Evolutionary conservation across 1,284 basidiomycete genomes (phyloP).

Genomic region (Schizophyllum commune): DNA sequence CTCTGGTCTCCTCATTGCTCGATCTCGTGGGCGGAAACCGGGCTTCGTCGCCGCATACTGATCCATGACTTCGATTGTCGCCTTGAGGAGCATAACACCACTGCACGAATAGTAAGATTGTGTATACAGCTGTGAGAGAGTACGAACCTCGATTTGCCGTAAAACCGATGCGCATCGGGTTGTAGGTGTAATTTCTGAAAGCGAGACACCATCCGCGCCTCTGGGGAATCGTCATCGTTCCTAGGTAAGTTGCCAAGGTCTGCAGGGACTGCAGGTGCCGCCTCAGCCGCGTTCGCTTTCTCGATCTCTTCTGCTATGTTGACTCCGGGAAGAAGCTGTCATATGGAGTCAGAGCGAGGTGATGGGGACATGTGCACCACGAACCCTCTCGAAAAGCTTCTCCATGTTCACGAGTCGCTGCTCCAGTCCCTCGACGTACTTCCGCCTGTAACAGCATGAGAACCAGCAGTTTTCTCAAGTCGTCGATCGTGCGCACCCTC

Average conservation of each 20-base stretch:
- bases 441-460: background rate
- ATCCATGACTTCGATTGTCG: conserved; percentile 3
- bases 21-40: conserved; percentile 5
- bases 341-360: background rate
- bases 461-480: no score
- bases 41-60: conserved; percentile 9
- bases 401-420: conserved; percentile 9
- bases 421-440: conserved; percentile 10
- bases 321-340: background rate
- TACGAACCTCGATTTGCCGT: background rate
- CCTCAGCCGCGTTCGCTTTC: background rate
- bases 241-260: background rate
- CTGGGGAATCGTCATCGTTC: background rate
- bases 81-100: background rate
- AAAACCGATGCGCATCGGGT: background rate
- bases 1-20: conserved; percentile 6
- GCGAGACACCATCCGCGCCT: background rate
- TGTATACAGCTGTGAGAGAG: background rate
- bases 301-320: background rate
- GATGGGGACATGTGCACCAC: background rate
- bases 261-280: background rate
- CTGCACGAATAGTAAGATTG: background rate
- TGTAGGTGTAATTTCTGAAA: background rate
- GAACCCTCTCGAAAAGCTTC: background rate
- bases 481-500: background rate